Evolutionary conservation across 805 yeast species (phyloP).

Genomic region (Barnettozyma wickerhamii): DNA sequence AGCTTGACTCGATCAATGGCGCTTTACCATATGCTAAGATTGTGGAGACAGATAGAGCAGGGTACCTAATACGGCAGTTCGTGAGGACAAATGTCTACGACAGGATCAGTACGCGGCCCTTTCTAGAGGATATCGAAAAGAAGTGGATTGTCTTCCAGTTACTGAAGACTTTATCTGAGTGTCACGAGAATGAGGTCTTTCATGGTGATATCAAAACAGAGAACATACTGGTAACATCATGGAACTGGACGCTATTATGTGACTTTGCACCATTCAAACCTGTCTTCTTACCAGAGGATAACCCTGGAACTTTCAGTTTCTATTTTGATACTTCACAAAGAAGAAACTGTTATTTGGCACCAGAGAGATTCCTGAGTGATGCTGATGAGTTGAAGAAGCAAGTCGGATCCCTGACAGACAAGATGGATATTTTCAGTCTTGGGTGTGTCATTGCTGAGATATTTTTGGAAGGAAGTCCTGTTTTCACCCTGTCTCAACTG

Average conservation of each 20-base stretch:
- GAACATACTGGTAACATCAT: constrained; percentile 78
- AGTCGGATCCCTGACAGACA: constrained; percentile 39
- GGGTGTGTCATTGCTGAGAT: constrained; percentile 92
- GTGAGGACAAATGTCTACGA: constrained; percentile 81
- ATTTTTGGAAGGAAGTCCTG: constrained; percentile 79
- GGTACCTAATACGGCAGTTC: constrained; percentile 81
- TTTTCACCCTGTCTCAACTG: constrained; percentile 81
- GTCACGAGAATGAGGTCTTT: constrained; percentile 57
- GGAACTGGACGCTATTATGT: constrained; percentile 80
- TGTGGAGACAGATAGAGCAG: constrained; percentile 88
- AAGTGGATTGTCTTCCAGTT: constrained; percentile 82
- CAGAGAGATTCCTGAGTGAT: constrained; percentile 66
- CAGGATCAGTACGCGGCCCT: constrained; percentile 82
- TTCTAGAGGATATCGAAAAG: constrained; percentile 75
- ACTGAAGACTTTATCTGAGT: constrained; percentile 52
- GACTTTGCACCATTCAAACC: constrained; percentile 91
- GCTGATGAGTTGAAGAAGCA: constrained; percentile 16
- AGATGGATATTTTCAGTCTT: constrained; percentile 78
- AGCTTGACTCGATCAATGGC: constrained; percentile 50
- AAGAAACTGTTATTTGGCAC: constrained; percentile 87
- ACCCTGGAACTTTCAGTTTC: constrained; percentile 88
- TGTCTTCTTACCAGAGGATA: constrained; percentile 79
- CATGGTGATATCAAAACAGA: constrained; percentile 96
- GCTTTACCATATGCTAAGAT: constrained; percentile 68
- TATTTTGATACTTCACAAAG: constrained; percentile 89